Conservation (phyloP, 345 rosid species). For the Eutrema yunnanense region DNA sequence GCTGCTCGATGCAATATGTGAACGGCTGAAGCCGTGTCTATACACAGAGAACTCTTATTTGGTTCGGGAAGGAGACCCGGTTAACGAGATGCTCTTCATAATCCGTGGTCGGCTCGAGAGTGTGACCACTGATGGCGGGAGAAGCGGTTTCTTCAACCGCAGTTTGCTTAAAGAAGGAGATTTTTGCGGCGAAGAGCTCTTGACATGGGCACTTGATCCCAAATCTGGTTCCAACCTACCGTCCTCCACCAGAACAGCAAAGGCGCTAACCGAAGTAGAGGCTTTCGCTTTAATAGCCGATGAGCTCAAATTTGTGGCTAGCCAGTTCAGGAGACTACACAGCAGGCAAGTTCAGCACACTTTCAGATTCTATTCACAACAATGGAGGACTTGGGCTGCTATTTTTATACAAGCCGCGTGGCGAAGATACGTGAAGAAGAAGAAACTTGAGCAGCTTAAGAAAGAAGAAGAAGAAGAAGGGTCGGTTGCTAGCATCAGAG, state of each 20-base stretch:
- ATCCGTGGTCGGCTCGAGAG: conserved; percentile 96
- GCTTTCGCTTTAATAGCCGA: conserved; percentile 87
- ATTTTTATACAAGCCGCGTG: conserved; percentile 96
- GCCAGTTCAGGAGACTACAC: conserved; percentile 90
- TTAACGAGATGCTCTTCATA: conserved; percentile 93
- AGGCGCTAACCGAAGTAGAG: conserved; percentile 81
- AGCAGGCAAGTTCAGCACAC: conserved; percentile 97
- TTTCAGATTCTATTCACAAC: conserved; percentile 92
- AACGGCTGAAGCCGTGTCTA: conserved; percentile 79
- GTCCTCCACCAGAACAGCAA: conserved; percentile 93
- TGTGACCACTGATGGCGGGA: conserved; percentile 90
- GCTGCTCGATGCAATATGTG: conserved; percentile 92
- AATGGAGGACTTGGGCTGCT: conserved; percentile 99
- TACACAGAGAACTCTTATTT: conserved; percentile 72
- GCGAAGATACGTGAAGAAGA: conserved; percentile 80
- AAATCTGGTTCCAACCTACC: conserved; percentile 84
- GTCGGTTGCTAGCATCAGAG: conserved; percentile 60
- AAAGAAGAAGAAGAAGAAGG: conserved; percentile 76
- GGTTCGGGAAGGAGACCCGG: conserved; percentile 96
- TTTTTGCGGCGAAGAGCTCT: conserved; percentile 93
- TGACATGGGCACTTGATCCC: conserved; percentile 98
- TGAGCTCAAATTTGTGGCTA: conserved; percentile 88
- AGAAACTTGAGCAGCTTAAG: conserved; percentile 60
- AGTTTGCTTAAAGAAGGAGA: conserved; percentile 81
- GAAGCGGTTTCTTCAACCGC: conserved; percentile 91